These are phyloP conservation scores for Gynostemma pentaphyllum DNA, from an alignment of 306 rosid species.

Conservation along the genomic window DNA sequence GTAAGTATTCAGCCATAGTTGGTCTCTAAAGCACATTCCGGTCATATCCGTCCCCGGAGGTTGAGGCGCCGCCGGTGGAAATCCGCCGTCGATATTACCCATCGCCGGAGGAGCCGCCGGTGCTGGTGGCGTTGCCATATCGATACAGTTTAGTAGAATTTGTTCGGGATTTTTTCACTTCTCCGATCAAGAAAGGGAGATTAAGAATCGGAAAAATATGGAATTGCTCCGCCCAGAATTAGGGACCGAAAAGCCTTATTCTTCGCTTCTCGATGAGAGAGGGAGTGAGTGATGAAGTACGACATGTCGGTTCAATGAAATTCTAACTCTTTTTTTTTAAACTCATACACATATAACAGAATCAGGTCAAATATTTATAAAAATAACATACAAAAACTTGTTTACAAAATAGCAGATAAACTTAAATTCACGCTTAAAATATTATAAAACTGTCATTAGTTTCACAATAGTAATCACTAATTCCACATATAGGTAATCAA, in stretches of 20 bases:
- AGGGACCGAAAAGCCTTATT: neutral
- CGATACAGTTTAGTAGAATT: too few relatives aligned
- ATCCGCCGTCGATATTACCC: constrained; percentile 41
- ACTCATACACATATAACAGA: too few relatives aligned
- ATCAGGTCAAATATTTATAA: too few relatives aligned
- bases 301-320: neutral
- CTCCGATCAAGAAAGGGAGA: neutral
- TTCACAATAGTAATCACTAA: too few relatives aligned
- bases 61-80: constrained; percentile 28
- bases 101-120: constrained; percentile 26
- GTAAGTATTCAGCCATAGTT: constrained; percentile 79
- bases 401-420: too few relatives aligned
- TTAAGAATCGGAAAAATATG: neutral
- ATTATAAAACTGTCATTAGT: too few relatives aligned
- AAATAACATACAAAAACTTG: too few relatives aligned
- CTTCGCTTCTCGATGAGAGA: neutral
- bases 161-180: too few relatives aligned
- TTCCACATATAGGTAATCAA: too few relatives aligned
- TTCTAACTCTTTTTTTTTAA: neutral
- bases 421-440: too few relatives aligned
- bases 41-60: constrained; percentile 94
- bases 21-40: constrained; percentile 91
- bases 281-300: neutral
- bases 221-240: neutral
- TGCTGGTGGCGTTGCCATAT: constrained; percentile 52